These are phyloP conservation scores for Coemansia sp. DNA, from an alignment of 192 early-diverging fungal genomes.

Conservation along the genomic window DNA sequence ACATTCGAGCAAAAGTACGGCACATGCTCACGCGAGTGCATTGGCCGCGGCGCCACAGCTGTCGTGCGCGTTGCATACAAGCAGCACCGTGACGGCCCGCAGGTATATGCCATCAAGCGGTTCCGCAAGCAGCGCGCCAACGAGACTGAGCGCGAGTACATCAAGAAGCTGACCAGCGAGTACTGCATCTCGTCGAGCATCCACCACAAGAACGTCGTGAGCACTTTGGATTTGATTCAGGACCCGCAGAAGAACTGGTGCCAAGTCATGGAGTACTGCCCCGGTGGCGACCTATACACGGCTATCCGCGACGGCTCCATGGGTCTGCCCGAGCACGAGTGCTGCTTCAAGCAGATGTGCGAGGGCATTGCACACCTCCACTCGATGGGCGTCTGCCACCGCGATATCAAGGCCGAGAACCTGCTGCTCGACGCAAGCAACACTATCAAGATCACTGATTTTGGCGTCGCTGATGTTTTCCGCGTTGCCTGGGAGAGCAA, in stretches of 20 bases:
- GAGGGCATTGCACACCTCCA: conserved; percentile 90
- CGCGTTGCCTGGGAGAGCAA: conserved; percentile 79
- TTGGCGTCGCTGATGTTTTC: conserved; percentile 97
- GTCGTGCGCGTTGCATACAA: conserved; percentile 85
- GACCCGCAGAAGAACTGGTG: conserved; percentile 85
- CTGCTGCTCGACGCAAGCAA: conserved; percentile 76
- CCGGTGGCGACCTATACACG: conserved; percentile 88
- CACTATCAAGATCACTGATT: conserved; percentile 96
- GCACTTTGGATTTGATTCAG: conserved; percentile 94
- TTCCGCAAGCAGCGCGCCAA: conserved; percentile 83
- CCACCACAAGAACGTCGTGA: conserved; percentile 87
- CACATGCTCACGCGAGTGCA: conserved; percentile 66
- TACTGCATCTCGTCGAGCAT: conserved; percentile 94
- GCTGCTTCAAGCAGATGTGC: conserved; percentile 92
- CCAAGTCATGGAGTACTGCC: conserved; percentile 83
- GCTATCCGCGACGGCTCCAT: conserved; percentile 75
- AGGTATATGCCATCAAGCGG: conserved; percentile 88
- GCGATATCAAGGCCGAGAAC: conserved; percentile 85
- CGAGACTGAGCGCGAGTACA: conserved; percentile 90
- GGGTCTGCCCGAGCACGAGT: conserved; percentile 78
- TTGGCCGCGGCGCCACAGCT: conserved; percentile 90
- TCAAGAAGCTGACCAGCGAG: conserved; percentile 93
- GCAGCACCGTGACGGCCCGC: conserved; percentile 62
- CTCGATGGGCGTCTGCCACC: conserved; percentile 93
- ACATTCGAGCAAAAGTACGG: conserved; percentile 79